Conservation (phyloP, 2,329 filamentous ascomycete species). For the Calycina herbarum region DNA sequence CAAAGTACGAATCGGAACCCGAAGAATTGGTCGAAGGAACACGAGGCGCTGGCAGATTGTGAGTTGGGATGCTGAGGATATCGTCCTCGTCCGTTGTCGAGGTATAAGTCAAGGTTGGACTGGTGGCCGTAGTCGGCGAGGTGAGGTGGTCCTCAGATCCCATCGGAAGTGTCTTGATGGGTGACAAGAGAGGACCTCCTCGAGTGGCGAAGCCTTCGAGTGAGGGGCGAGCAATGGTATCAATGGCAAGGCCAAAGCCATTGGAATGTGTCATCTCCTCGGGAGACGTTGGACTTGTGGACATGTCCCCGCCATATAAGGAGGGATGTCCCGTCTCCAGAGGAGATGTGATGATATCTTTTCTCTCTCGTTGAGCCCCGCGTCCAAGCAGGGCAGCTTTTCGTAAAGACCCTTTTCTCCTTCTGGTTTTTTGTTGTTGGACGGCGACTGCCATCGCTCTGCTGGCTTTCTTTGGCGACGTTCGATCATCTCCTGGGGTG, state of each 20-base stretch:
- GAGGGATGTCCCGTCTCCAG: slow-evolving; percentile 35
- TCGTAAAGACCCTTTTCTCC: slow-evolving; percentile 79
- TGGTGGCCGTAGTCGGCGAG: slow-evolving; percentile 44
- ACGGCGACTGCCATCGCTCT: slow-evolving; percentile 39
- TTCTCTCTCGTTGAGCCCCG: slow-evolving; percentile 61
- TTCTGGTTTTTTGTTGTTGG: slow-evolving; percentile 57
- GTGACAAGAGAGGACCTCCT: slow-evolving; percentile 29
- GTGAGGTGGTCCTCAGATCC: slow-evolving; percentile 31
- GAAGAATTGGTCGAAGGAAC: slow-evolving; percentile 48
- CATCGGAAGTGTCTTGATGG: slow-evolving; percentile 37
- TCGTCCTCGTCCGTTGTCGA: slow-evolving; percentile 88
- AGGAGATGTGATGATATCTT: slow-evolving; percentile 46
- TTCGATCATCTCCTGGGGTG: slow-evolving; percentile 31
- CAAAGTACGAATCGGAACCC: slow-evolving; percentile 64
- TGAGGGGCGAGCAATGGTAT: slow-evolving; percentile 47
- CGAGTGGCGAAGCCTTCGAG: slow-evolving; percentile 48
- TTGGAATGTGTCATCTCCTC: slow-evolving; percentile 25
- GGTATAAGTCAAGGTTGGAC: slow-evolving; percentile 60
- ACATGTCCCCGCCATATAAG: slow-evolving; percentile 23
- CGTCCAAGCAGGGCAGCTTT: slow-evolving; percentile 84
- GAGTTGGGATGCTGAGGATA: slow-evolving; percentile 60
- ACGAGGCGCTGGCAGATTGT: slow-evolving; percentile 46
- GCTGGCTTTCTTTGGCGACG: slow-evolving; percentile 33
- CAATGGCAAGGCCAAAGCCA: slow-evolving; percentile 49
- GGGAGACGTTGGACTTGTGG: slow-evolving; percentile 29